These are phyloP conservation scores for Warburgia ugandensis DNA, from an alignment of 164 flowering plant species.

Conservation along the genomic window DNA sequence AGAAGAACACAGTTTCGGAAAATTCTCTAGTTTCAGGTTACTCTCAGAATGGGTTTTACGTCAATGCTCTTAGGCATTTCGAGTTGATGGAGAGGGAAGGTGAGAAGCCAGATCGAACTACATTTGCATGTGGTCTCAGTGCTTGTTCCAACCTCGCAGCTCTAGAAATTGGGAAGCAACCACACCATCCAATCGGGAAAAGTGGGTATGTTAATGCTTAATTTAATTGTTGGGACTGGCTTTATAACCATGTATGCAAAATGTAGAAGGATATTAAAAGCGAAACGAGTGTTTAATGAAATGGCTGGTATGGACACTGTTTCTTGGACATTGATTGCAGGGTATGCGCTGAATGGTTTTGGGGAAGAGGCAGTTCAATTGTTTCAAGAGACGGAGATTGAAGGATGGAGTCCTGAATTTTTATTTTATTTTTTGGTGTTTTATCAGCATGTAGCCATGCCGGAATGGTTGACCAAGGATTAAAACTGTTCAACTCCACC, in stretches of 20 bases:
- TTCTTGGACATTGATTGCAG: conserved; percentile 19
- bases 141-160: conserved; percentile 19
- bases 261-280: conserved; percentile 11
- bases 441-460: conserved; percentile 23
- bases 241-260: conserved; percentile 17
- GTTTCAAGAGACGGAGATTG: conserved; percentile 12
- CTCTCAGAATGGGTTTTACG: conserved; percentile 13
- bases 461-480: conserved; percentile 16
- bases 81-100: conserved; percentile 11
- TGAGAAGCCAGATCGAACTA: conserved; percentile 13
- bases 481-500: conserved; percentile 13
- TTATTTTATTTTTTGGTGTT: conserved; percentile 16
- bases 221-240: conserved; percentile 15
- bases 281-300: conserved; percentile 10
- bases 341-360: conserved; percentile 19
- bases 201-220: conserved; percentile 10
- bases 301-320: conserved; percentile 5
- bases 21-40: conserved; percentile 16
- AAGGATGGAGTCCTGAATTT: conserved; percentile 13
- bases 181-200: conserved; percentile 12
- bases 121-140: conserved; percentile 13
- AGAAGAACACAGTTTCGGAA: conserved; percentile 36
- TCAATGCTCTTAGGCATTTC: conserved; percentile 10
- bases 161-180: conserved; percentile 12
- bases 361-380: conserved; percentile 13